Evolutionary conservation across 2,329 filamentous ascomycete species (phyloP), one percentile per base, ranked within the genome.

Genomic region (Aspergillus viridinutans): DNA sequence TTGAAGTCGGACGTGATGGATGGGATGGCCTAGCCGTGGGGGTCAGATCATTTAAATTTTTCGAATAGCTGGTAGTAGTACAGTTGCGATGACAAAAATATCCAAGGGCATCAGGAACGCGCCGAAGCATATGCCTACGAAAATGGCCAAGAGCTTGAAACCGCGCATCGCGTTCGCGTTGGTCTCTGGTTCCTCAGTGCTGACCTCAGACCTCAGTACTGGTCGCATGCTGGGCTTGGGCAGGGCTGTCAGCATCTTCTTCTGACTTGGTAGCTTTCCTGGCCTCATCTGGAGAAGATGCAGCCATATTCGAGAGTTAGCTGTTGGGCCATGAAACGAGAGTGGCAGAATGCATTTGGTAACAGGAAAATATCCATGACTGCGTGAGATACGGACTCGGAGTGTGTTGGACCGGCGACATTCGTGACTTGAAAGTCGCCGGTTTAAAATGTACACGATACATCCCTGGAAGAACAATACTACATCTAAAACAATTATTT

Each of bases 121-220:
- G 23, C 52, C 56, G 28, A 58, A 49, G 3, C 52, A 54, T 35
- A 58, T 54, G 20, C 56, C 52, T 14, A 55, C 40, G 25, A 58
- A 58, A 32, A 58, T 52, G 14, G 49, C 40, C 12, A 21, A 55
- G 49, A 55, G 49, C 21, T 55, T 55, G 49, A 55, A 55, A 2
- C 54, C 54, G 54, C 52, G 40, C 54, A 55, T 55, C 49, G 49
- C 38, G 26, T 40, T 51, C 21, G 52, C 9, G 20, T 45, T 23
- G 2, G 23, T 3, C 23, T 23, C 23, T 23, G 23, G 23, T 23
- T 3, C 23, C 23, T 23, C 23, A 23, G 23, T 23, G 23, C 23
- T 23, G 23, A 23, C 26, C 38, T 53, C 51, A 12, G 23, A 23
- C 26, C 38, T 53, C 51, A 12, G 25, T 53, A 14, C 17, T 47